phyloP scores from a whole-genome alignment of 73 alveolate genomes.

The Blepharisma japonicum region DNA sequence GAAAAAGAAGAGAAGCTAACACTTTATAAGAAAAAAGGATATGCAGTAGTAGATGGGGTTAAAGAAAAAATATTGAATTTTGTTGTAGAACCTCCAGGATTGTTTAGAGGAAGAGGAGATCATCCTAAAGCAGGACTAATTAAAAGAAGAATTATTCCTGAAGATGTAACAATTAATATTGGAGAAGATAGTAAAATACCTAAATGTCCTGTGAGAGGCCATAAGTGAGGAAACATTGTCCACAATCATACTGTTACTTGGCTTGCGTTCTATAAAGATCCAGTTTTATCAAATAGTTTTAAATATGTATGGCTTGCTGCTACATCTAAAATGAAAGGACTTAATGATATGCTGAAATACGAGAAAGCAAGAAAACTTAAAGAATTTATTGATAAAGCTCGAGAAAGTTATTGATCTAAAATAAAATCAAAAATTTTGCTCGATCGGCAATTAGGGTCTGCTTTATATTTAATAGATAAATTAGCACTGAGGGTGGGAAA shows the following conservation, averaged over 20 bases:
- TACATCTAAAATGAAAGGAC: constrained; percentile 89
- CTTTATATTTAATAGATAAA: constrained; percentile 96
- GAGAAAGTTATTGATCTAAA: constrained; percentile 77
- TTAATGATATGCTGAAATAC: constrained; percentile 94
- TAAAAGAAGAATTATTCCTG: constrained; percentile 88
- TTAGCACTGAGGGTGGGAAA: constrained; percentile 99
- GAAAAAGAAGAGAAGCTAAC: constrained; percentile 77
- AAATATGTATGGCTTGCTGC: constrained; percentile 96
- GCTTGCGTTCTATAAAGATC: constrained; percentile 95
- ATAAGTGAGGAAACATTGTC: constrained; percentile 95
- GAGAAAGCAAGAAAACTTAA: constrained; percentile 91
- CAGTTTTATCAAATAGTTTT: constrained; percentile 57
- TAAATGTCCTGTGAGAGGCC: constrained; percentile 82
- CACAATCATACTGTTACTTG: constrained; percentile 95
- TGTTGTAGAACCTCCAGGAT: constrained; percentile 97
- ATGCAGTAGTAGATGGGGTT: constrained; percentile 95
- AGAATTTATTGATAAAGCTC: constrained; percentile 64
- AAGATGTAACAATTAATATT: constrained; percentile 85
- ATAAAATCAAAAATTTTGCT: constrained; percentile 55
- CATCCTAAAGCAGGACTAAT: constrained; percentile 97
- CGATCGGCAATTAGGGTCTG: constrained; percentile 91
- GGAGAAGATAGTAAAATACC: constrained; percentile 67
- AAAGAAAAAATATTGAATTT: constrained; percentile 83
- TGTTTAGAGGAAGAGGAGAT: constrained; percentile 99
- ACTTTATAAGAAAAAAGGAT: constrained; percentile 73